phyloP scores from a whole-genome alignment of 2,329 filamentous ascomycete genomes.

The Scedosporium dehoogii region DNA sequence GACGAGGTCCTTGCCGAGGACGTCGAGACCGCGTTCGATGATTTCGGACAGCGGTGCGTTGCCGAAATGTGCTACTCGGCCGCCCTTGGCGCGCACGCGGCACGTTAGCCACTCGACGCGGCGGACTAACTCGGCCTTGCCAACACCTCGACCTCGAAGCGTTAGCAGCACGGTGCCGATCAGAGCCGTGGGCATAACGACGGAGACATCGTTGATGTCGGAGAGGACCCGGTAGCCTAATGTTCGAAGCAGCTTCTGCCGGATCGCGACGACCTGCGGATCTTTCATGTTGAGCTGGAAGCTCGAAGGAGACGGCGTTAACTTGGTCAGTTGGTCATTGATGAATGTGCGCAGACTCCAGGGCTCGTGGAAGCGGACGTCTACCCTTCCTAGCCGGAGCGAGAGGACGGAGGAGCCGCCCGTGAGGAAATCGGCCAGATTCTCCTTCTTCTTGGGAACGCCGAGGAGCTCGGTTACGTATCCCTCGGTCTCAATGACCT shows the following conservation, averaged over 20 bases:
- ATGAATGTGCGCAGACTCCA: conserved; percentile 86
- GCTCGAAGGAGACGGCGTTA: conserved; percentile 19
- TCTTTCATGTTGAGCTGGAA: conserved; percentile 26
- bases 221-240: conserved; percentile 86
- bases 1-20: conserved; percentile 82
- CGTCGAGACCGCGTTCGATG: conserved; percentile 81
- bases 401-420: conserved; percentile 78
- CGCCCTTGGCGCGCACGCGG: conserved; percentile 75
- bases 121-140: conserved; percentile 73
- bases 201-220: conserved; percentile 91
- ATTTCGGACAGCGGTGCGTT: conserved; percentile 69
- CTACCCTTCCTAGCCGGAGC: conserved; percentile 79
- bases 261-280: conserved; percentile 40
- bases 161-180: conserved; percentile 92
- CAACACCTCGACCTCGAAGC: conserved; percentile 81
- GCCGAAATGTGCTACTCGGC: conserved; percentile 88
- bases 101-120: conserved; percentile 84
- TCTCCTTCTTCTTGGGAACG: conserved; percentile 92
- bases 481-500: conserved; percentile 94
- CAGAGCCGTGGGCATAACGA: conserved; percentile 95
- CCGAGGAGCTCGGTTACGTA: conserved; percentile 93
- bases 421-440: conserved; percentile 79
- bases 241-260: conserved; percentile 68
- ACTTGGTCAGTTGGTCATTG: conserved; percentile 57
- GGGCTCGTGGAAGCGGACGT: conserved; percentile 91